Evolutionary conservation across 2,329 filamentous ascomycete species (phyloP), one percentile per base, ranked within the genome.

Genomic region (Colletotrichum camelliae): DNA sequence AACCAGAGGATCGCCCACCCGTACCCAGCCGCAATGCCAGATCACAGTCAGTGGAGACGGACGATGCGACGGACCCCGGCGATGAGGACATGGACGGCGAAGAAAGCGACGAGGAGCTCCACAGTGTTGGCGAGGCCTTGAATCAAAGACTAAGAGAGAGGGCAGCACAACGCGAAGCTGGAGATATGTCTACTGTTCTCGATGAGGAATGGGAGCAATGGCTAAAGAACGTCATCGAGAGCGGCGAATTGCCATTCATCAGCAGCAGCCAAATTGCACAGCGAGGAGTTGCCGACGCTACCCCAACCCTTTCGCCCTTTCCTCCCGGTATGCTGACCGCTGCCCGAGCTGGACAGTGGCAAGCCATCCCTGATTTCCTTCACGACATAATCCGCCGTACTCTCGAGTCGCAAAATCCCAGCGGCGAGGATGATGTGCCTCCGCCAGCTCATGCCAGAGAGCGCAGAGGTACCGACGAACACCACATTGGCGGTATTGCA

Each of bases 161-260:
- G 64, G 92, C 91, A 9, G 92, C 92, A 18, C 88, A 91, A 62
- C 89, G 91, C 71, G 91, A 93, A 77, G 89, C 91, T 5, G 92
- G 92, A 58, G 90, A 92, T 77, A 84, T 84, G 35, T 88, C 89
- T 18, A 88, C 89, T 62, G 88, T 91, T 31, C 88, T 94, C 78
- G 93, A 94, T 80, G 92, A 93, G 77, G 92, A 93, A 79, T 94
- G 92, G 92, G 93, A 95, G 82, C 92, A 94, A 82, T 95, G 93
- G 90, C 86, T 94, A 76, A 94, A 94, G 83, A 92, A 93, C 79
- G 92, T 91, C 58, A 90, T 93, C 65, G 93, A 94, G 80, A 88
- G 90, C 7, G 93, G 92, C 75, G 86, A 90, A 71, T 84, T 92
- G 48, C 85, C 88, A 21, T 86, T 87, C 66, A 81, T 89, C 31